Evolutionary conservation across 1,284 basidiomycete genomes (phyloP), one percentile per base, ranked within the genome.

Genomic region (Rhodotorula sp.): DNA sequence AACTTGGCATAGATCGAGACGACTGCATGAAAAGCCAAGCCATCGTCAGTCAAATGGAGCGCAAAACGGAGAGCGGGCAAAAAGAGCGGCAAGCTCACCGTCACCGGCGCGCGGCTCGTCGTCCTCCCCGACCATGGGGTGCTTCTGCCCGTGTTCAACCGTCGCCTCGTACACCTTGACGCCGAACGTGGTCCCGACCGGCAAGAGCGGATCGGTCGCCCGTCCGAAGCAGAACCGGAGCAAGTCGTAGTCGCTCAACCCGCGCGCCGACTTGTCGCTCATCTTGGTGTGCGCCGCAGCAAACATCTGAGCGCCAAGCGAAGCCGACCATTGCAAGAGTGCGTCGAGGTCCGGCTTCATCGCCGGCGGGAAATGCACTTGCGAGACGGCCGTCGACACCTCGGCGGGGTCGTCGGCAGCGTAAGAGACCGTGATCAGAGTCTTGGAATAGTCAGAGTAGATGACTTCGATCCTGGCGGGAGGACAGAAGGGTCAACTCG

Each of bases 221-320:
- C 75, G 54, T 68, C 56, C 3, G 69, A 68, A 26, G 71, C 73
- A 58, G 74, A 77, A 52, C 64, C 73, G 6, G 75, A 77, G 20
- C 56, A 59, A 62, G 26, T 61, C 54, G 4, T 57, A 78, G 76
- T 21, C 82, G 73, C 54, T 77, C 76, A 62, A 68, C 81, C 14
- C 87, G 88, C 71, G 85, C 86, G 5, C 87, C 5, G 26, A 21
- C 87, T 76, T 87, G 85, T 91, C 90, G 72, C 86, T 87, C 68
- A 93, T 80, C 54, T 69, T 70, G 15, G 84, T 81, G 8, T 86
- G 85, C 0, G 92, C 91, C 0, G 86, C 85, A 74, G 91, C 87
- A 76, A 87, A 87, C 2, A 97, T 83, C 67, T 87, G 87, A 2
- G 88, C 86, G 20, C 94, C 94, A 16, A 92, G 86, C 46, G 87